phyloP scores from a whole-genome alignment of 805 yeast genomes.

The Candida argentea region DNA sequence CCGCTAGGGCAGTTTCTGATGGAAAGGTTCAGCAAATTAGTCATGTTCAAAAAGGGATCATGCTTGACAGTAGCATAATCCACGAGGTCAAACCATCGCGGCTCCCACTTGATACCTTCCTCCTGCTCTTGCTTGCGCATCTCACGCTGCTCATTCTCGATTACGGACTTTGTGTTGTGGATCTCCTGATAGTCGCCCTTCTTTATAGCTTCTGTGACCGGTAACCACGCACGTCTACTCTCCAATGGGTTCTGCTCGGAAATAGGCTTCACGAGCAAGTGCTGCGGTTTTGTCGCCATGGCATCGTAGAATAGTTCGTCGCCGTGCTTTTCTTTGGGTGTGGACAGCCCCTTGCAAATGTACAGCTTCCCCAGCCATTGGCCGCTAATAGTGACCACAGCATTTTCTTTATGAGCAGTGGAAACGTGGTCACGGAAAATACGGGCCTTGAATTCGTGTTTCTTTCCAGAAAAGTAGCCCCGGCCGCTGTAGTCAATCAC shows the following conservation, averaged over 20 bases:
- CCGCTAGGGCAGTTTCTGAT: conserved; percentile 62
- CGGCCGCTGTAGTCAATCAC: conserved; percentile 78
- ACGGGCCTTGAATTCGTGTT: conserved; percentile 84
- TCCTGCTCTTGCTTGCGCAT: conserved; percentile 64
- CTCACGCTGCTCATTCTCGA: conserved; percentile 82
- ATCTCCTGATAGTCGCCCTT: conserved; percentile 68
- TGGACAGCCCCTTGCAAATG: conserved; percentile 46
- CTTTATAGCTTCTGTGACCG: conserved; percentile 81
- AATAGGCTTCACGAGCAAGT: conserved; percentile 66
- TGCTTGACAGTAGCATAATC: conserved; percentile 15
- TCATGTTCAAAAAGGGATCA: conserved; percentile 27
- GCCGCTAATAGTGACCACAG: conserved; percentile 73
- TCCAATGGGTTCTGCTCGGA: conserved; percentile 75
- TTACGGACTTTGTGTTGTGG: conserved; percentile 59
- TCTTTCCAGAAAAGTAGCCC: conserved; percentile 93
- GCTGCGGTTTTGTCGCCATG: conserved; percentile 36
- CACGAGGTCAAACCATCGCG: conserved; percentile 64
- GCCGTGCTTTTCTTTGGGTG: conserved; percentile 34
- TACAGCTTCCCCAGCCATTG: conserved; percentile 84
- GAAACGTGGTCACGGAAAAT: conserved; percentile 45
- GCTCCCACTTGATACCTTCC: conserved; percentile 58
- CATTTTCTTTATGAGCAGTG: conserved; percentile 45
- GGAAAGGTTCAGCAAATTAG: conserved; percentile 44
- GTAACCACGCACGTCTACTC: conserved; percentile 80
- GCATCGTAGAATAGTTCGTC: conserved; percentile 59